Conservation (phyloP, 116 monocot genomes). For the Thalassia testudinum region DNA sequence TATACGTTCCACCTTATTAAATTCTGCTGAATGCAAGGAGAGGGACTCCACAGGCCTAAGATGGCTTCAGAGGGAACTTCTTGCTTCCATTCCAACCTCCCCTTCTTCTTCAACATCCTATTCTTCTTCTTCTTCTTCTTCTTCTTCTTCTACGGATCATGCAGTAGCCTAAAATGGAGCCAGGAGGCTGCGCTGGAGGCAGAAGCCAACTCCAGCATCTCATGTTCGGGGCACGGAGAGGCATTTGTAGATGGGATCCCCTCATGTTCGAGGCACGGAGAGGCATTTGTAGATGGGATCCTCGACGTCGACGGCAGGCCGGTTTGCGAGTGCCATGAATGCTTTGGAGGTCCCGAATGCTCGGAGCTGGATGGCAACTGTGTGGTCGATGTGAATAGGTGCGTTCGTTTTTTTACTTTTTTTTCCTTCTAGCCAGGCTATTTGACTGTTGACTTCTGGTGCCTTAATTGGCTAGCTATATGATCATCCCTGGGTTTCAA, state of each 20-base stretch:
- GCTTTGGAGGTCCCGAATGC: conserved; percentile 16
- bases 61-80: no score
- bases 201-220: conserved; percentile 6
- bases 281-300: conserved; percentile 14
- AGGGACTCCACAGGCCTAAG: no score
- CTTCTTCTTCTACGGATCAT: no score
- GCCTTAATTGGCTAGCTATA: not conserved
- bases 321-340: conserved; percentile 19
- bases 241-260: no score
- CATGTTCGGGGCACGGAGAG: conserved; percentile 20
- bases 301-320: not conserved
- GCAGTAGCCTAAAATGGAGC: no score
- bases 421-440: not conserved
- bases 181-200: conserved; percentile 8
- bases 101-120: no score
- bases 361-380: conserved; percentile 3
- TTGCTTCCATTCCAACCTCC: no score
- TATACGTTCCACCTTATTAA: no score
- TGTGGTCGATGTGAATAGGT: conserved; percentile 8
- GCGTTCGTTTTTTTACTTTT: not conserved
- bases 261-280: conserved; percentile 19
- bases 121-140: no score
- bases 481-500: no score
- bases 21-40: no score
- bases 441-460: not conserved